Base-by-base conservation (phyloP, 1,139 yeast genomes). In the Nakaseomyces delphensis region DNA sequence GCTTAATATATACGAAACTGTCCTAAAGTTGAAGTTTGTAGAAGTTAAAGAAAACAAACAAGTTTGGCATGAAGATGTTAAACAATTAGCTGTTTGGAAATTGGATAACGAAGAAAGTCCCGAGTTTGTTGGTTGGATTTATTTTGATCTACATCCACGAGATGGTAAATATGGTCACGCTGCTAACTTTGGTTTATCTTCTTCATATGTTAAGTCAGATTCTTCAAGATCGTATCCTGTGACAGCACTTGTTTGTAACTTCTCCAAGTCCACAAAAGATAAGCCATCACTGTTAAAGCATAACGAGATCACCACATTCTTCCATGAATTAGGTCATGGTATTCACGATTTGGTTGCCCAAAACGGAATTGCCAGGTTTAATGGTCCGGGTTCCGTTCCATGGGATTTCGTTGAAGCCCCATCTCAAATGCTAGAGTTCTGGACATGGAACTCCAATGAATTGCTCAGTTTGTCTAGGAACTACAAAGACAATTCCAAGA, bases 391-490 rank as follows among this genome's bases (percentile, higher is more conserved):
- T 21, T 68, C 74, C 36, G 89, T 82, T 20, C 79, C 83, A 38
- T 71, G 91, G 71, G 95, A 85, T 65, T 85, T 84, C 63, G 94
- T 84, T 40, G 95, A 85, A 62, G 85, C 91, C 36, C 95, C 95
- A 20, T 83, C 94, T 1, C 95, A 85, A 65, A 77, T 85, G 82
- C 69, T 85, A 52, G 95, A 85, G 62, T 83, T 78, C 64, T 85
- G 94, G 87, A 80, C 89, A 29, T 85, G 95, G 95, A 74, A 80
- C 43, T 72, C 70, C 45, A 64, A 71, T 35, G 80, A 79, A 60
- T 67, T 85, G 49, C 71, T 69, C 52, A 57, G 62, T 10, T 65
- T 85, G 40, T 79, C 91, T 0, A 69, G 74, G 19, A 95, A 85
- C 60, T 83, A 81, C 58, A 66, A 73, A 48, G 70, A 80, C 3